These are phyloP conservation scores for Paramecium bursaria DNA, from an alignment of 73 alveolate species.

Conservation along the genomic window DNA sequence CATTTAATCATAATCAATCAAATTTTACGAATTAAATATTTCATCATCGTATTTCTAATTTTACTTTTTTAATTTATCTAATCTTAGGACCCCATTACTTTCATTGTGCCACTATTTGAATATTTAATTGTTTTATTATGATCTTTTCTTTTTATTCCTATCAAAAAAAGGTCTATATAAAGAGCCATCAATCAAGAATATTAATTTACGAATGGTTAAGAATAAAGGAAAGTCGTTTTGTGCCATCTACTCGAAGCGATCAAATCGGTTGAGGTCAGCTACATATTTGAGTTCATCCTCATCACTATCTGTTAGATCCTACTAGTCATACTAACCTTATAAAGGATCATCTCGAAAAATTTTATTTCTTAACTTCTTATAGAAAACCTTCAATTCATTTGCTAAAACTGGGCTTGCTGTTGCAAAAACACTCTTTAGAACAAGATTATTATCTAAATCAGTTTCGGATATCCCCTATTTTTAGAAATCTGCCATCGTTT, in stretches of 20 bases:
- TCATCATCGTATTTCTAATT: slow-evolving; percentile 2
- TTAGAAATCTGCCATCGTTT: no score
- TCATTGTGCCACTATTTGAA: slow-evolving; percentile 14
- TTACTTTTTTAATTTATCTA: slow-evolving; percentile 75
- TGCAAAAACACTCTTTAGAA: slow-evolving; percentile 71
- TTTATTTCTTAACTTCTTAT: slow-evolving; percentile 56
- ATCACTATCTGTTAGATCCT: no score
- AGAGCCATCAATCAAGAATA: slow-evolving; percentile 79
- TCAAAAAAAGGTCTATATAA: slow-evolving; percentile 77
- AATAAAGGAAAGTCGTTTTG: slow-evolving; percentile 81
- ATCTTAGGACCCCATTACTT: slow-evolving; percentile 66
- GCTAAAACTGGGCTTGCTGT: slow-evolving; percentile 85
- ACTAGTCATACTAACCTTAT: no score
- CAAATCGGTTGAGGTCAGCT: no score
- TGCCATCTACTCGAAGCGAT: not conserved
- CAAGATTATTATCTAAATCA: no score
- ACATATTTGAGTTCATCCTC: no score
- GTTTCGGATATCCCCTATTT: not conserved
- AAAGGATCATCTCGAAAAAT: no score
- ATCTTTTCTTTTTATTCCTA: no score
- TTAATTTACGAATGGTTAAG: slow-evolving; percentile 73
- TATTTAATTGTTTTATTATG: no score
- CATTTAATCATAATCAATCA: not conserved
- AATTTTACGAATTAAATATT: slow-evolving; percentile 13
- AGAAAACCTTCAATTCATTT: slow-evolving; percentile 80